phyloP scores from a whole-genome alignment of 2,329 filamentous ascomycete species.

The Venturia oleaginea region DNA sequence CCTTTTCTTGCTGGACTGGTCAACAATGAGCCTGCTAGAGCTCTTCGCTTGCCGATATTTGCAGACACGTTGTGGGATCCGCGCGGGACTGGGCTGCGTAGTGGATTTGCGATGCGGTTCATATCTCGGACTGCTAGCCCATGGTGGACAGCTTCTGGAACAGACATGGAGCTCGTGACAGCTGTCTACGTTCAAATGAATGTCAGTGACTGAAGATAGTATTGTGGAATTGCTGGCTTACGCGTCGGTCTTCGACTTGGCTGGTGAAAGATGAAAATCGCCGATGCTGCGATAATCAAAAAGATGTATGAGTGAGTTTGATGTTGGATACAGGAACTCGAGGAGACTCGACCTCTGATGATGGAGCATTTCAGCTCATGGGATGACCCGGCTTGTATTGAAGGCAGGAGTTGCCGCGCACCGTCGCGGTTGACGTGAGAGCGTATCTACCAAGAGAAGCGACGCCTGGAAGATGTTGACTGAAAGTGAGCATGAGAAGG shows the following conservation, averaged over 20 bases:
- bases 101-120: background rate
- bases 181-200: background rate
- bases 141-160: background rate
- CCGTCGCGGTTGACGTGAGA: background rate
- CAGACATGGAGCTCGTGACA: background rate
- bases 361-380: background rate
- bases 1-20: conserved; percentile 7
- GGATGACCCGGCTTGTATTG: background rate
- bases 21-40: background rate
- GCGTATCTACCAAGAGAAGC: background rate
- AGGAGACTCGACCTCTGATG: background rate
- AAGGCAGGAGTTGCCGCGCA: background rate
- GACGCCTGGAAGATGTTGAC: background rate
- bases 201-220: background rate
- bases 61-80: background rate
- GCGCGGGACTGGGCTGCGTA: background rate
- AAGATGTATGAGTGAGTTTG: conserved; percentile 7
- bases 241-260: background rate
- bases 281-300: background rate
- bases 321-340: background rate
- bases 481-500: background rate
- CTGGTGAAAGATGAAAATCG: background rate
- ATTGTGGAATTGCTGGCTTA: background rate
- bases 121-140: background rate
- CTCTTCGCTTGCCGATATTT: conserved; percentile 4